Conservation (phyloP, 257 asterid species). For the Marsdenia floribunda region DNA sequence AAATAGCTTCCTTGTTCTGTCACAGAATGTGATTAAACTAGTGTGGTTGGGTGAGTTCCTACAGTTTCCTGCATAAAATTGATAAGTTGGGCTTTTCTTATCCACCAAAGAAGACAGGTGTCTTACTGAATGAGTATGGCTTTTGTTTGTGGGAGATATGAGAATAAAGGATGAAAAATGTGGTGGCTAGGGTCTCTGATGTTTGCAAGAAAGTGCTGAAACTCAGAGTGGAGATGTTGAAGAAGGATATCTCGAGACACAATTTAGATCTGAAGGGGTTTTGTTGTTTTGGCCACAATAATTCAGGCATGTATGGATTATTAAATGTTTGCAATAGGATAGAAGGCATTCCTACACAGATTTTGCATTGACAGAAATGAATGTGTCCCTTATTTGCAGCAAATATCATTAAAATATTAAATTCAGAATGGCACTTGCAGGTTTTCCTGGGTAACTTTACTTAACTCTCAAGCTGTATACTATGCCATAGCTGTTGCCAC, state of each 20-base stretch:
- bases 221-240: background rate
- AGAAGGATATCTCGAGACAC: background rate
- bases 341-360: background rate
- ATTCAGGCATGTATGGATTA: background rate
- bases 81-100: background rate
- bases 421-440: background rate
- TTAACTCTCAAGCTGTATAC: background rate
- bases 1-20: background rate
- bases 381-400: background rate
- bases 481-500: background rate
- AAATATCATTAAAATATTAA: background rate
- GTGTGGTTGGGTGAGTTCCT: too few species aligned
- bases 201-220: too few species aligned
- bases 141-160: background rate
- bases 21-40: too few species aligned
- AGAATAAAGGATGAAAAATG: background rate
- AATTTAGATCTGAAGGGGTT: background rate
- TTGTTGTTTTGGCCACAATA: background rate
- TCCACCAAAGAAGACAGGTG: background rate
- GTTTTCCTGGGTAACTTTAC: background rate
- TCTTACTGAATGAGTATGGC: background rate
- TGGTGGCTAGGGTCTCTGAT: too few species aligned
- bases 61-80: background rate
- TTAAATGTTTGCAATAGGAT: background rate
- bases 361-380: background rate